Evolutionary conservation across 352 stramenopile genomes (phyloP), one percentile per base, ranked within the genome.

Genomic region (Pythium vanterpoolii): DNA sequence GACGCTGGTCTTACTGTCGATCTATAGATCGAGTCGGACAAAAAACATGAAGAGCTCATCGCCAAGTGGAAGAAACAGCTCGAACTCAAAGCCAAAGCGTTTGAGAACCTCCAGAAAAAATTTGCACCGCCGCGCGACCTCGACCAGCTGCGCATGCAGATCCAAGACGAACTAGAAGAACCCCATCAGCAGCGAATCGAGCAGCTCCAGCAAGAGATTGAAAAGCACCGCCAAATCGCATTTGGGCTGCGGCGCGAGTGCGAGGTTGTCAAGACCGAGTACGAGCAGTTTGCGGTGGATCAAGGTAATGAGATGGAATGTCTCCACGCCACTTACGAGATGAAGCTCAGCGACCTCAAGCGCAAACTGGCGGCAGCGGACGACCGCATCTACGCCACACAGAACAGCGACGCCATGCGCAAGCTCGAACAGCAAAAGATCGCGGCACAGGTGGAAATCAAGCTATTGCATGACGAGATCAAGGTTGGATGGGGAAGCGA

Each of bases 61-160:
- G 65, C 64, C 47, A 93, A 90, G 69, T 93, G 84, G 83, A 92
- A 91, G 53, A 83, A 82, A 51, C 85, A 96, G 59, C 60, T 94
- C 26, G 86, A 96, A 58, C 54, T 76, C 51, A 96, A 96, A 61
- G 79, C 78, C 8, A 72, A 74, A 19, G 86, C 85, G 28, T 94
- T 96, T 38, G 86, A 93, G 52, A 79, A 68, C 31, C 65, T 96
- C 47, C 84, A 96, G 66, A 84, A 87, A 55, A 89, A 90, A 54
- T 86, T 94, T 14, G 84, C 86, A 13, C 83, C 83, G 19, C 86
- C 83, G 8, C 79, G 80, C 27, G 86, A 94, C 57, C 68, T 96
- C 24, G 83, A 94, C 43, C 79, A 93, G 67, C 67, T 94, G 14
- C 75, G 83, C 4, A 77, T 90, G 30, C 85, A 89, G 56, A 93